Evolutionary conservation across 1,284 basidiomycete species (phyloP).

Genomic region (Vanrija sp.): DNA sequence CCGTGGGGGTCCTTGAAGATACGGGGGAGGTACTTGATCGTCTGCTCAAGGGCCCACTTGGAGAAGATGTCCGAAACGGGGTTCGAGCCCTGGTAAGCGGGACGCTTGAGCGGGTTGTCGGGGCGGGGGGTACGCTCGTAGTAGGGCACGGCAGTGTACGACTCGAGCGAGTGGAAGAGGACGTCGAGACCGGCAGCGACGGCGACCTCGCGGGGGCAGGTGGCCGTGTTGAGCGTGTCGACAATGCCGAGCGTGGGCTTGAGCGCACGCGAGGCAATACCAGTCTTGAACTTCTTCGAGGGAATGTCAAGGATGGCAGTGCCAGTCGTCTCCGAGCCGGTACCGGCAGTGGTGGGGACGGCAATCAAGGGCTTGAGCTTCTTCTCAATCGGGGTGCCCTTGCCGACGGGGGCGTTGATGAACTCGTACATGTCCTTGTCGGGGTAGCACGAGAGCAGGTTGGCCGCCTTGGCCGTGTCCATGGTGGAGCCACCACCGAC

Average conservation of each 20-base stretch:
- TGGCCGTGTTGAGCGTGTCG: constrained; percentile 79
- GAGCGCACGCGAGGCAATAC: constrained; percentile 86
- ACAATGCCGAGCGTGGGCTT: constrained; percentile 85
- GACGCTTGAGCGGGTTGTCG: constrained; percentile 75
- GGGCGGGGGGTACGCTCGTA: constrained; percentile 84
- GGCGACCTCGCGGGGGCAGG: constrained; percentile 78
- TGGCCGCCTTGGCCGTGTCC: constrained; percentile 91
- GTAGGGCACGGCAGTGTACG: constrained; percentile 56
- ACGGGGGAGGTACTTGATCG: constrained; percentile 83
- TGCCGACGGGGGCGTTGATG: constrained; percentile 93
- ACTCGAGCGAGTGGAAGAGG: constrained; percentile 89
- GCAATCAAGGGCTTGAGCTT: constrained; percentile 81
- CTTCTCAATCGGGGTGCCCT: constrained; percentile 77
- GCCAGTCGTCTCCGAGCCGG: constrained; percentile 97
- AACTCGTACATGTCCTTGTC: constrained; percentile 91
- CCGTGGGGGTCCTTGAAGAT: constrained; percentile 69
- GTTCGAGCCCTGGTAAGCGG: constrained; percentile 91
- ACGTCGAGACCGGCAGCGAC: constrained; percentile 91
- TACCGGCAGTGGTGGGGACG: constrained; percentile 89
- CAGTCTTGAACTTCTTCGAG: constrained; percentile 88
- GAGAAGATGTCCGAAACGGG: constrained; percentile 96
- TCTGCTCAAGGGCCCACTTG: constrained; percentile 86
- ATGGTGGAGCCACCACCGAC: constrained; percentile 95
- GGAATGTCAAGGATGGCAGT: constrained; percentile 86
- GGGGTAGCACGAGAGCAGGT: constrained; percentile 74